Conservation (phyloP, 768 basidiomycete genomes). For the Termitomyces sp. region DNA sequence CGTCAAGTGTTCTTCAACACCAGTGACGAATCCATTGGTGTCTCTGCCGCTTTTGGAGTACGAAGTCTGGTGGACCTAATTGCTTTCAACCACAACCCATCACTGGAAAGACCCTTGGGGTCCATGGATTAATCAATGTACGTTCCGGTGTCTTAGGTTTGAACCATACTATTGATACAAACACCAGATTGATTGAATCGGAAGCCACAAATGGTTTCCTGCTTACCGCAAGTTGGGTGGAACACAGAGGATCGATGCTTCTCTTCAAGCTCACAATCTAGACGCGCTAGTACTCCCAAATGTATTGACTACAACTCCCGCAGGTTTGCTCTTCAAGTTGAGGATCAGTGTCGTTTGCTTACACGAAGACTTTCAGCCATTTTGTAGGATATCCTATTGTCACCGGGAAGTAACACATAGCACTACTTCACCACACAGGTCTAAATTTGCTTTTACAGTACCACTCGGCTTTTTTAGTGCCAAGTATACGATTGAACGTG, state of each 20-base stretch:
- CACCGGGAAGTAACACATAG: conserved; percentile 37
- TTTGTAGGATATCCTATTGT: conserved; percentile 66
- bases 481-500: conserved; percentile 34
- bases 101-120: conserved; percentile 40
- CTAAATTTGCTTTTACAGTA: conserved; percentile 26
- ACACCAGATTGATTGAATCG: conserved; percentile 29
- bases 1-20: conserved; percentile 34
- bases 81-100: conserved; percentile 45
- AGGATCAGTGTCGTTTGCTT: background rate
- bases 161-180: background rate
- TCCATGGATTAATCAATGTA: conserved; percentile 36
- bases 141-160: conserved; percentile 7
- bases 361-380: conserved; percentile 30
- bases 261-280: conserved; percentile 38
- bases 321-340: conserved; percentile 22
- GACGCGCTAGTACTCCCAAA: conserved; percentile 50
- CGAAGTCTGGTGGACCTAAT: conserved; percentile 55
- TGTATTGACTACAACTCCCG: conserved; percentile 34
- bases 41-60: conserved; percentile 42
- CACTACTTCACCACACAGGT: background rate
- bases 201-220: conserved; percentile 37
- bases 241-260: conserved; percentile 38
- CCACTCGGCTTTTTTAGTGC: conserved; percentile 59
- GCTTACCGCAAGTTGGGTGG: conserved; percentile 41
- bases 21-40: conserved; percentile 28